Evolutionary conservation across 202 grass and related monocot genomes (phyloP).

Genomic region (Cymbopogon flexuosus): DNA sequence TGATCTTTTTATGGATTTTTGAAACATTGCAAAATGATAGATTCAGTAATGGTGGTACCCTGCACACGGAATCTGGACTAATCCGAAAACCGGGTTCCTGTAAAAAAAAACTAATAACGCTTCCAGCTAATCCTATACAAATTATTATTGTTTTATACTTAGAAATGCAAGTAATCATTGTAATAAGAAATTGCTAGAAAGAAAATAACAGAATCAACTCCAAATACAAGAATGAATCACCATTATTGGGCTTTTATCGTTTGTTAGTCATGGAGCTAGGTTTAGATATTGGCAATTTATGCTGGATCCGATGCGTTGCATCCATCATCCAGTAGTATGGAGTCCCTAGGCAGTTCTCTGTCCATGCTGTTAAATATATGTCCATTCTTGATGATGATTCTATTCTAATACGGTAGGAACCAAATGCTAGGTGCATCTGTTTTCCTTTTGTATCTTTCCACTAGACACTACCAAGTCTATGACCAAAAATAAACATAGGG

Average conservation of each 20-base stretch:
- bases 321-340: neutral
- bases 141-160: constrained; percentile 3
- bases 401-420: constrained; percentile 33
- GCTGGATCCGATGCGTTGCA: constrained; percentile 4
- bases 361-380: constrained; percentile 18
- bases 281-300: constrained; percentile 8
- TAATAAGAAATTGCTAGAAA: neutral
- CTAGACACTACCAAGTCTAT: constrained; percentile 43
- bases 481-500: constrained; percentile 44
- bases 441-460: constrained; percentile 34
- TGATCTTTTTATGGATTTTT: neutral
- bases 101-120: neutral
- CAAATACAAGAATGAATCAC: constrained; percentile 14
- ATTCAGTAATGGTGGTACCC: neutral
- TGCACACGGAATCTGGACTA: neutral
- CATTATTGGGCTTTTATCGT: neutral
- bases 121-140: neutral
- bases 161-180: neutral
- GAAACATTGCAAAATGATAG: neutral
- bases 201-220: neutral
- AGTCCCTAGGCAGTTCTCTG: neutral
- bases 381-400: constrained; percentile 26
- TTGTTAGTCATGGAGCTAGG: neutral
- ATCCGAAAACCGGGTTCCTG: neutral
- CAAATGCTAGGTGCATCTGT: constrained; percentile 23